These are phyloP conservation scores for Emmonsiellopsis sp. DNA, from an alignment of 2,329 filamentous ascomycete species.

Conservation along the genomic window DNA sequence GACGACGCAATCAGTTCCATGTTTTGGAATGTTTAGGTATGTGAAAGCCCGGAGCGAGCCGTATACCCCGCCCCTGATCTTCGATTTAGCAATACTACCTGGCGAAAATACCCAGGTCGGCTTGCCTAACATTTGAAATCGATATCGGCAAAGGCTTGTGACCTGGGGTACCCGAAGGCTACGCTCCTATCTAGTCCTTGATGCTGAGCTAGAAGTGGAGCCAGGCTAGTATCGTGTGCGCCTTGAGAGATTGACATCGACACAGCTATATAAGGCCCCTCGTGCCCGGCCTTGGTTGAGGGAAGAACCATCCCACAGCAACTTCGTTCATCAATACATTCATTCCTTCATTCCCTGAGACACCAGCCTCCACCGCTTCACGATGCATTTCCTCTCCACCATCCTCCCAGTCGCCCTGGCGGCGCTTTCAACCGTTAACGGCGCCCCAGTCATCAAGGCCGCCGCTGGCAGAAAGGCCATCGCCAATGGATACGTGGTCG, in stretches of 20 bases:
- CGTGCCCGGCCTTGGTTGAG: neutral
- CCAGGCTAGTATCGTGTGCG: neutral
- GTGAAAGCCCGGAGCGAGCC: neutral
- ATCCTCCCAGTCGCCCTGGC: conserved; percentile 8
- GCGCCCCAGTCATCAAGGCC: conserved; percentile 1
- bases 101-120: neutral
- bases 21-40: neutral
- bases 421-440: conserved; percentile 8
- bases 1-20: neutral
- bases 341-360: neutral
- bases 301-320: neutral
- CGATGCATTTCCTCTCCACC: conserved; percentile 8
- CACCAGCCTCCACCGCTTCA: neutral
- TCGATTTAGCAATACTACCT: neutral
- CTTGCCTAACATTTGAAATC: neutral
- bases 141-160: neutral
- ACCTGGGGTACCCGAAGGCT: neutral
- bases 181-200: neutral
- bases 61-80: neutral
- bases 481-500: conserved; percentile 3
- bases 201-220: neutral
- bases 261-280: neutral
- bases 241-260: neutral
- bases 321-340: neutral
- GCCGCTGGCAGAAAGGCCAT: neutral